phyloP scores from a whole-genome alignment of 257 asterid genomes.

The Ligustrum vulgare region DNA sequence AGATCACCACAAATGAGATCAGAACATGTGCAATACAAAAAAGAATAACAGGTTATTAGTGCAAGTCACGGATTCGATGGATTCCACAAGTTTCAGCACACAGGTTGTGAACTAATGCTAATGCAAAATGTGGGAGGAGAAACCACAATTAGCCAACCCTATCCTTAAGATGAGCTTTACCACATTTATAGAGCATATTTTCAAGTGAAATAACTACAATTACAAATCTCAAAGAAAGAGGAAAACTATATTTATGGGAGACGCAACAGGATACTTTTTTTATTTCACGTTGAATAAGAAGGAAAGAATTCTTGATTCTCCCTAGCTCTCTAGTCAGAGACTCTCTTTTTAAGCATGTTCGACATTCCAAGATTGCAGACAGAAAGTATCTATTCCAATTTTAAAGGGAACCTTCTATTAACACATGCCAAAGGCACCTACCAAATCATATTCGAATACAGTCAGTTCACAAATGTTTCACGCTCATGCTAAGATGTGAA shows the following conservation, averaged over 20 bases:
- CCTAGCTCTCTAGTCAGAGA: not conserved
- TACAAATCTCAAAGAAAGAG: not conserved
- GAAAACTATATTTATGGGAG: not conserved
- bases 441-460: not conserved
- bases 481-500: no score
- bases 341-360: not conserved
- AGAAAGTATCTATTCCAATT: slow-evolving; percentile 3
- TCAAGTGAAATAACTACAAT: not conserved
- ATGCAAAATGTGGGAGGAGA: no score
- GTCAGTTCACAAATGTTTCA: not conserved
- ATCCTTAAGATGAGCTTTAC: not conserved
- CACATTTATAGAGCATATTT: not conserved
- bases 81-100: slow-evolving; percentile 5
- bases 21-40: not conserved
- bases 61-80: not conserved
- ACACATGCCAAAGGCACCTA: not conserved
- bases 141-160: no score
- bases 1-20: slow-evolving; percentile 7
- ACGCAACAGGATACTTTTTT: not conserved
- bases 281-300: not conserved
- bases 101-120: no score
- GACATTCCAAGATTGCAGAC: not conserved
- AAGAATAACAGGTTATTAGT: slow-evolving; percentile 1
- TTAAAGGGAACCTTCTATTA: not conserved
- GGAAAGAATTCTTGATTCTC: not conserved